Conservation (phyloP, 352 stramenopile species). For the Pythium phragmitis region DNA sequence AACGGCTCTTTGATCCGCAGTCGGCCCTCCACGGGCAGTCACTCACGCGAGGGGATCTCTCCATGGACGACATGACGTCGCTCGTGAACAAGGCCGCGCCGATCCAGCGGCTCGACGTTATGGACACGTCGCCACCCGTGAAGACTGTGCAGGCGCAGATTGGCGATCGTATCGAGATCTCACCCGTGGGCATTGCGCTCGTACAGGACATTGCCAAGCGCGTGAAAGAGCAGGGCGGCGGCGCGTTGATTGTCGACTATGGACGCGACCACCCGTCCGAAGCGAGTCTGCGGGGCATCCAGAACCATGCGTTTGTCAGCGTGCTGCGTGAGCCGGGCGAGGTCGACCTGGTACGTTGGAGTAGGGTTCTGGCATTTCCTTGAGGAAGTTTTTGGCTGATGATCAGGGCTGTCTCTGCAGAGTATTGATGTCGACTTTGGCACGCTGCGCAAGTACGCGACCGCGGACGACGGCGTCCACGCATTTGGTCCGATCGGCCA, state of each 20-base stretch:
- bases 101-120: conserved; percentile 56
- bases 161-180: conserved; percentile 93
- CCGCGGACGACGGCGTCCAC: conserved; percentile 46
- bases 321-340: conserved; percentile 90
- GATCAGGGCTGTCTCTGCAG: conserved; percentile 23
- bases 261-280: conserved; percentile 88
- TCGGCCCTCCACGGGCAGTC: conserved; percentile 27
- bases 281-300: conserved; percentile 93
- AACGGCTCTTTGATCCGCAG: conserved; percentile 76
- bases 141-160: conserved; percentile 51
- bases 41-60: conserved; percentile 17
- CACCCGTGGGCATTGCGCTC: conserved; percentile 89
- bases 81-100: conserved; percentile 27
- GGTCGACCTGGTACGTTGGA: conserved; percentile 83
- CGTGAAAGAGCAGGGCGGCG: conserved; percentile 81
- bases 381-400: not conserved
- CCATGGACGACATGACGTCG: conserved; percentile 10
- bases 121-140: conserved; percentile 43
- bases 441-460: conserved; percentile 65
- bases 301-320: conserved; percentile 93
- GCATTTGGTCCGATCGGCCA: conserved; percentile 90
- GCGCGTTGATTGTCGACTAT: conserved; percentile 95
- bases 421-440: conserved; percentile 90
- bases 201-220: conserved; percentile 91
- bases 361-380: not conserved